Percentiles rank a stretch among this genome's conserved stretches.
phyloP scores from a whole-genome alignment of 2,329 filamentous ascomycete genomes.

The Venturia aucupariae region DNA sequence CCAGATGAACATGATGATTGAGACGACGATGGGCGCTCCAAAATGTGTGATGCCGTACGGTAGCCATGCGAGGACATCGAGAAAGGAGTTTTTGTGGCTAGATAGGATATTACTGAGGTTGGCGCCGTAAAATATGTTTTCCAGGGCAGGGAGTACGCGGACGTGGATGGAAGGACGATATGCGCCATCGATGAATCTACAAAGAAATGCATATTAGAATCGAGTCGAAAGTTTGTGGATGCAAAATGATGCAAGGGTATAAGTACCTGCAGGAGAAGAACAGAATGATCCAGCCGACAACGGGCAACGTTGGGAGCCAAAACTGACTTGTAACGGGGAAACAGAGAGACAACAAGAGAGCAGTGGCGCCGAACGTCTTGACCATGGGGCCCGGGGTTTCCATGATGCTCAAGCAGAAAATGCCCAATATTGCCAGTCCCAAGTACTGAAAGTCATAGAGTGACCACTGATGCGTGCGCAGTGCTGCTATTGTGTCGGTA shows the following conservation, averaged over 20 bases:
- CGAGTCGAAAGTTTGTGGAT: neutral
- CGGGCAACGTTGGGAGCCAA: slow-evolving; percentile 76
- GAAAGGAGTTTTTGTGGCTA: slow-evolving; percentile 70
- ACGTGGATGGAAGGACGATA: slow-evolving; percentile 94
- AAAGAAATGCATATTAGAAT: slow-evolving; percentile 20
- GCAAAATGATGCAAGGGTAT: neutral
- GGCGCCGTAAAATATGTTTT: slow-evolving; percentile 93
- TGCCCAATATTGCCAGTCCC: slow-evolving; percentile 60
- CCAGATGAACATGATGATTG: slow-evolving; percentile 75
- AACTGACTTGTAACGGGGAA: slow-evolving; percentile 85
- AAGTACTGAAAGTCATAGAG: slow-evolving; percentile 80
- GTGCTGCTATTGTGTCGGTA: slow-evolving; percentile 62
- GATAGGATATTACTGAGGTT: slow-evolving; percentile 95
- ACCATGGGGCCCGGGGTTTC: slow-evolving; percentile 66
- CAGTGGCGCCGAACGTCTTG: slow-evolving; percentile 63
- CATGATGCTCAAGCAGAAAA: slow-evolving; percentile 78
- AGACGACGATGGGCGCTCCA: slow-evolving; percentile 71
- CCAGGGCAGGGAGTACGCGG: slow-evolving; percentile 82
- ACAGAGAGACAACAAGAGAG: slow-evolving; percentile 60
- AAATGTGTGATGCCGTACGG: slow-evolving; percentile 91
- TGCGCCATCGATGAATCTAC: slow-evolving; percentile 77
- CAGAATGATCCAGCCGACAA: slow-evolving; percentile 79
- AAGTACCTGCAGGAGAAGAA: slow-evolving; percentile 91
- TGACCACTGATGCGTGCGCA: slow-evolving; percentile 72
- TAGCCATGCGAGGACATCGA: slow-evolving; percentile 86